These are phyloP conservation scores for Lantana camara DNA, from an alignment of 257 asterid genomes.

Conservation along the genomic window DNA sequence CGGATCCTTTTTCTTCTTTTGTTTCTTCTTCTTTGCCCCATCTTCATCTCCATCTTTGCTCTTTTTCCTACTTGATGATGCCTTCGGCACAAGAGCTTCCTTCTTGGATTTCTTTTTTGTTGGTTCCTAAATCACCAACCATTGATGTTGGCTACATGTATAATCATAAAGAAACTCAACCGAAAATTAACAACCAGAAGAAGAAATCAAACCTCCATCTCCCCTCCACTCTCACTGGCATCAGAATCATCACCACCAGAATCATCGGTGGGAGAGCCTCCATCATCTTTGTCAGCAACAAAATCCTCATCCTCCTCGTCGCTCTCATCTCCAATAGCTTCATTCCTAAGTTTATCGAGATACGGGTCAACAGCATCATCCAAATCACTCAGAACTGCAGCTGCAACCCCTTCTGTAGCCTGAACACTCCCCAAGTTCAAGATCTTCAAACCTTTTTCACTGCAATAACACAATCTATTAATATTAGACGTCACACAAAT, in stretches of 20 bases:
- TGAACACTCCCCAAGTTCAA: constrained; percentile 59
- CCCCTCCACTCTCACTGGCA: constrained; percentile 67
- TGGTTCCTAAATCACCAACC: constrained; percentile 47
- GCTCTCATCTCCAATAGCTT: constrained; percentile 71
- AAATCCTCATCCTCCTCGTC: constrained; percentile 94
- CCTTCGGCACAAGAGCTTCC: constrained; percentile 61
- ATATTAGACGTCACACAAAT: not conserved
- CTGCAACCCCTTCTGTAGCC: constrained; percentile 59
- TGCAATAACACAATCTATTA: constrained; percentile 37
- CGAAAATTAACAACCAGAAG: not conserved
- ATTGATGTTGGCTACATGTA: constrained; percentile 26
- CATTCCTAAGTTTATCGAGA: constrained; percentile 82
- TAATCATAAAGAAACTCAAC: not conserved
- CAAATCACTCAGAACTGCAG: constrained; percentile 57
- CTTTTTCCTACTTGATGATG: constrained; percentile 64
- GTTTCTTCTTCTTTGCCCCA: constrained; percentile 72
- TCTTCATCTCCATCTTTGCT: constrained; percentile 66
- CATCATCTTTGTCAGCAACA: constrained; percentile 74
- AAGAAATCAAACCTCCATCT: constrained; percentile 52
- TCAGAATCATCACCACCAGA: constrained; percentile 86
- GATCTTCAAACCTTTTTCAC: constrained; percentile 78
- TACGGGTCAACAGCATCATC: constrained; percentile 91
- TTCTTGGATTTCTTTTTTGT: constrained; percentile 59
- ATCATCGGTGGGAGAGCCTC: constrained; percentile 95
- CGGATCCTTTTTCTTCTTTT: constrained; percentile 89